Conservation (phyloP, 78 protist genomes). For the Tieghemostelium lacteum region DNA sequence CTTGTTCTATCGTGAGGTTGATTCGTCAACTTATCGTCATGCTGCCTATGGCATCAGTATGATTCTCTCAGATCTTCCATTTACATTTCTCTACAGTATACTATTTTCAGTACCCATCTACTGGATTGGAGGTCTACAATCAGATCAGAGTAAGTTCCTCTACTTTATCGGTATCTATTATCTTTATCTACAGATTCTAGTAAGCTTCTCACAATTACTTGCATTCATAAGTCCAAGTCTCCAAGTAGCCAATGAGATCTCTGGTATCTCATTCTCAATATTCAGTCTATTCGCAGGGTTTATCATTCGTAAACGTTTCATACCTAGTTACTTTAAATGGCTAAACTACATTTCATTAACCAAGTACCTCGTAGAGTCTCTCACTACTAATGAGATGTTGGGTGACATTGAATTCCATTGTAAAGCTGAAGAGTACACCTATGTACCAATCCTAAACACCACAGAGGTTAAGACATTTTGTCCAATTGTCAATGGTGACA, state of each 20-base stretch:
- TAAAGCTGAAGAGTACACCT: background rate
- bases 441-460: slow-evolving; percentile 13
- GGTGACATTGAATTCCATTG: slow-evolving; percentile 13
- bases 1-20: slow-evolving; percentile 53
- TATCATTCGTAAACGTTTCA: slow-evolving; percentile 21
- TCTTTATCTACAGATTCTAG: slow-evolving; percentile 41
- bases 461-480: slow-evolving; percentile 26
- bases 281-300: slow-evolving; percentile 67
- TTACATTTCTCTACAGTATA: slow-evolving; percentile 23
- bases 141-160: background rate
- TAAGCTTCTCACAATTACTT: slow-evolving; percentile 26
- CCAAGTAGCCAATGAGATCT: slow-evolving; percentile 51
- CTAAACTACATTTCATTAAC: slow-evolving; percentile 39
- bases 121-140: slow-evolving; percentile 48
- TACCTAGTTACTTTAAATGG: slow-evolving; percentile 38
- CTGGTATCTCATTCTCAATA: slow-evolving; percentile 46
- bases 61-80: slow-evolving; percentile 57
- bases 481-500: slow-evolving; percentile 35
- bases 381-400: slow-evolving; percentile 50
- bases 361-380: slow-evolving; percentile 31
- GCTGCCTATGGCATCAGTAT: slow-evolving; percentile 9
- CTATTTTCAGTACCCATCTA: slow-evolving; percentile 39
- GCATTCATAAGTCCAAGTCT: slow-evolving; percentile 33
- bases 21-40: slow-evolving; percentile 56
- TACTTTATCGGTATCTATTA: slow-evolving; percentile 31